Conservation (phyloP, 805 yeast species). For the Candida corydali region DNA sequence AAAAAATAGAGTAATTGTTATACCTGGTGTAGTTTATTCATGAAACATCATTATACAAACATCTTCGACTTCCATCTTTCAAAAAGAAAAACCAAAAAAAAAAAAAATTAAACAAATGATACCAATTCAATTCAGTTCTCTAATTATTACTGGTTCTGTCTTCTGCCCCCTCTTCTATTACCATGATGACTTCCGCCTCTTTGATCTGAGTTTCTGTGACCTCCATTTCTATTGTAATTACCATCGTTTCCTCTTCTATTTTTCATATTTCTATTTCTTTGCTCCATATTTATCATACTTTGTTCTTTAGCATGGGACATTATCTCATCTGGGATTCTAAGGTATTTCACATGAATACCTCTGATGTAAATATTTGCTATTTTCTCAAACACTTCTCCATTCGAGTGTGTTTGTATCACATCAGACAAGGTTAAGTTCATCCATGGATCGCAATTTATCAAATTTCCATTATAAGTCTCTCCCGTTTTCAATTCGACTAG, state of each 20-base stretch:
- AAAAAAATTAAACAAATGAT: too few species aligned
- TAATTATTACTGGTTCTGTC: too few species aligned
- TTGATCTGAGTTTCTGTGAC: constrained; percentile 11
- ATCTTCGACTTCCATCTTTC: too few species aligned
- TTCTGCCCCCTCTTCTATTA: background rate
- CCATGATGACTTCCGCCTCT: constrained; percentile 4
- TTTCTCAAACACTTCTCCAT: constrained; percentile 59
- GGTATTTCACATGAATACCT: constrained; percentile 78
- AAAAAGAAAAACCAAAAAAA: background rate
- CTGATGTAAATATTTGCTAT: constrained; percentile 74
- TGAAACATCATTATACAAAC: too few species aligned
- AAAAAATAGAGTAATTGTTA: too few species aligned
- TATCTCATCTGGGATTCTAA: constrained; percentile 68
- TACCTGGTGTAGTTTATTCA: too few species aligned
- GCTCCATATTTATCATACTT: constrained; percentile 47
- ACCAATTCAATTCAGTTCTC: too few species aligned
- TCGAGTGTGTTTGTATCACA: constrained; percentile 62
- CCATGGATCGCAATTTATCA: constrained; percentile 87
- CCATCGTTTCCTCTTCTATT: too few species aligned
- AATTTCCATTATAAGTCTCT: constrained; percentile 78
- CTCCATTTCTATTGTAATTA: constrained; percentile 41
- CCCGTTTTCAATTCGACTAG: constrained; percentile 90
- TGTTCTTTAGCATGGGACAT: constrained; percentile 75
- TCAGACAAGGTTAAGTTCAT: constrained; percentile 87
- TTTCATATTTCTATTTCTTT: constrained; percentile 43